Conservation (phyloP, 1,284 basidiomycete genomes). For the Anthracocystis setariae region DNA sequence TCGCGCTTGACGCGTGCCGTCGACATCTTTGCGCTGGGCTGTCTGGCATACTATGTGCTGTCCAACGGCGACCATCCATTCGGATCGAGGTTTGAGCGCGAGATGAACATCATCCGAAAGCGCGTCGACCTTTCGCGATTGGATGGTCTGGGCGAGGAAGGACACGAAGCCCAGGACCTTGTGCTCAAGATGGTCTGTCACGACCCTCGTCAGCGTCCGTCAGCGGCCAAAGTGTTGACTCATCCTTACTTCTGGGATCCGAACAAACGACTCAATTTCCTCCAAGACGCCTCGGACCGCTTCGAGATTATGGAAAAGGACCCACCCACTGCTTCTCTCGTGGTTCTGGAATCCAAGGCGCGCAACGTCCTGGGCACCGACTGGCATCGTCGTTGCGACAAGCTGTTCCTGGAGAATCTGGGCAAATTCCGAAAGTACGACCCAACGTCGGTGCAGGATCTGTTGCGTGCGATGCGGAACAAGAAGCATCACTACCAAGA, state of each 20-base stretch:
- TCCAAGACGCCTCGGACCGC: conserved; percentile 95
- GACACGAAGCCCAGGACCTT: conserved; percentile 63
- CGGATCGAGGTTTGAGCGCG: conserved; percentile 64
- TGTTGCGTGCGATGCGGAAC: conserved; percentile 90
- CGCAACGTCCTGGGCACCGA: conserved; percentile 71
- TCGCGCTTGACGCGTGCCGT: conserved; percentile 62
- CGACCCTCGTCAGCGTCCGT: conserved; percentile 74
- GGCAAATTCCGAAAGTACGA: conserved; percentile 97
- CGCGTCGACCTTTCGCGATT: conserved; percentile 52
- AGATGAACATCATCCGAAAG: conserved; percentile 65
- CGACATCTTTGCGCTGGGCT: conserved; percentile 66
- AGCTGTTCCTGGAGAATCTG: conserved; percentile 87
- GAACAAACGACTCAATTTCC: conserved; percentile 83
- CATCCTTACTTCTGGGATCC: conserved; percentile 98
- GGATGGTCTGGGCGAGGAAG: conserved; percentile 61
- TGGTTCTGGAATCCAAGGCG: conserved; percentile 76
- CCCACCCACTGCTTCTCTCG: conserved; percentile 80
- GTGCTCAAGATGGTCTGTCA: conserved; percentile 58
- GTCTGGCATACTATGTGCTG: conserved; percentile 65
- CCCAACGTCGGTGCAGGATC: conserved; percentile 85
- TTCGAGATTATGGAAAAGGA: conserved; percentile 92
- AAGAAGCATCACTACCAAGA: conserved; percentile 99
- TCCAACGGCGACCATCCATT: conserved; percentile 66
- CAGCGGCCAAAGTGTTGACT: conserved; percentile 82
- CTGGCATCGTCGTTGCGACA: conserved; percentile 88